Base-by-base conservation (phyloP, 2,329 filamentous ascomycete species). In the Plectosphaerella cucumerina region DNA sequence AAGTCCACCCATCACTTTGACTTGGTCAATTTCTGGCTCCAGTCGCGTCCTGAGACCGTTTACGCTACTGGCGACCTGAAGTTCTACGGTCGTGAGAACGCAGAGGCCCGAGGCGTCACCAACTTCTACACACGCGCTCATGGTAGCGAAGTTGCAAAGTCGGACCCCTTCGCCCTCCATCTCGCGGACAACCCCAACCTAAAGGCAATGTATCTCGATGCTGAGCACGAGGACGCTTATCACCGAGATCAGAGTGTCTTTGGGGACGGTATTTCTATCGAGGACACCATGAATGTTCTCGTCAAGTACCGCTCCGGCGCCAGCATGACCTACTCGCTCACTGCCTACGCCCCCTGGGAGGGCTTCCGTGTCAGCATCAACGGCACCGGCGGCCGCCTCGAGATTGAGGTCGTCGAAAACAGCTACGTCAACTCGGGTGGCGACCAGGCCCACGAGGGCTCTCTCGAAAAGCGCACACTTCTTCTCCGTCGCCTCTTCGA, bases 301-400 rank as follows among this genome's bases (percentile, higher is more conserved):
- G 77, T 85, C 20, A 69, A 74, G 47, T 85, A 85, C 59, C 67
- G 70, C 17, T 80, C 72, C 48, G 77, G 80, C 3, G 80, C 79
- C 0, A 74, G 80, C 22, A 65, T 85, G 61, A 83, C 81, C 1
- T 85, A 85, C 58, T 81, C 72, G 20, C 65, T 81, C 11, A 80
- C 76, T 1, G 81, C 82, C 0, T 85, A 85, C 51, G 79, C 81
- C 4, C 82, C 82, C 0, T 84, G 80, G 80, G 80, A 84, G 54
- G 80, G 80, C 0, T 82, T 82, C 64, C 70, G 78, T 1, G 77
- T 80, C 12, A 75, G 67, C 52, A 81, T 83, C 61, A 83, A 81
- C 58, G 80, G 82, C 4, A 84, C 75, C 0, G 75, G 74, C 5
- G 82, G 82, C 0, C 67, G 82, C 1, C 61, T 85, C 3, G 82